Evolutionary conservation across 116 monocot genomes (phyloP).

Genomic region (Papilionanthe hybrid): DNA sequence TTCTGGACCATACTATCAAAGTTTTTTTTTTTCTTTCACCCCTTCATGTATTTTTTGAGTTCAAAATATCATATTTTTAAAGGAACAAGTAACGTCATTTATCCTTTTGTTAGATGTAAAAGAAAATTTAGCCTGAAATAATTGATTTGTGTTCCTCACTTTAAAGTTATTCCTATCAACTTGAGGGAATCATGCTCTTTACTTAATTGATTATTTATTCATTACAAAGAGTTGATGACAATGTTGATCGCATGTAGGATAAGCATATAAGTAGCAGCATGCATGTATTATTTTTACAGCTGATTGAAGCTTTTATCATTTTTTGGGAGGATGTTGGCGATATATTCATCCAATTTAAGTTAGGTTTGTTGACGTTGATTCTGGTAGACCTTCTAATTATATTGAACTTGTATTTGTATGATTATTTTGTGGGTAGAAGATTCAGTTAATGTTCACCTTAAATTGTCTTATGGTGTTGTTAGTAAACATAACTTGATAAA

Average conservation of each 20-base stretch:
- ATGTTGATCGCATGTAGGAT: not conserved
- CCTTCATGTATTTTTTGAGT: not conserved
- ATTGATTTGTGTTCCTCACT: not conserved
- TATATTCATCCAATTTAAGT: not conserved
- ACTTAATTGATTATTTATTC: not conserved
- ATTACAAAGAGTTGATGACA: not conserved
- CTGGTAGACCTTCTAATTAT: not conserved
- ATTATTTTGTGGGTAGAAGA: too few species aligned
- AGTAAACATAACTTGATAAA: too few species aligned
- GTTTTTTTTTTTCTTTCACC: not conserved
- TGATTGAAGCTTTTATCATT: not conserved
- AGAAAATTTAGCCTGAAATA: not conserved
- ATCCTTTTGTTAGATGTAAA: not conserved
- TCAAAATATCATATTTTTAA: too few species aligned
- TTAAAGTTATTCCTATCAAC: too few species aligned
- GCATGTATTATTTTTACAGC: not conserved
- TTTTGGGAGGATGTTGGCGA: not conserved
- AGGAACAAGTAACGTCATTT: not conserved
- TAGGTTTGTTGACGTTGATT: not conserved
- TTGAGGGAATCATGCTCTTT: not conserved
- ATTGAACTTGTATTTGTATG: too few species aligned
- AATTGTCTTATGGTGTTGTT: too few species aligned
- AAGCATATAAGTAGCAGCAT: not conserved
- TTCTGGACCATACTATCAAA: not conserved
- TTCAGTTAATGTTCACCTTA: too few species aligned